phyloP scores from a whole-genome alignment of 352 stramenopile genomes.

The Globisporangium polare region DNA sequence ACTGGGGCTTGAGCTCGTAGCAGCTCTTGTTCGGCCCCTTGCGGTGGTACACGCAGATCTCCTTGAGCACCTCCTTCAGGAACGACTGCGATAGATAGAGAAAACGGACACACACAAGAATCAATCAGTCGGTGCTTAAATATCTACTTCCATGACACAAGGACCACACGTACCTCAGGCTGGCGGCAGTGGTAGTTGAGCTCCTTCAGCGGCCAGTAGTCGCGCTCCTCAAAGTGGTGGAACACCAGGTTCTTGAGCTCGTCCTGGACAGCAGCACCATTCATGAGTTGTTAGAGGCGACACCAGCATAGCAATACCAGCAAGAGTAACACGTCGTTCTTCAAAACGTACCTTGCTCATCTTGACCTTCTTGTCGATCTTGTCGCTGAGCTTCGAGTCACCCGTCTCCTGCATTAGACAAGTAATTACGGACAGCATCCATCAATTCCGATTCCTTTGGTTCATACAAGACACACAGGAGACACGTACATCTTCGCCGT shows the following conservation, averaged over 20 bases:
- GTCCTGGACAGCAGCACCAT: constrained; percentile 35
- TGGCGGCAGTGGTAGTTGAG: constrained; percentile 87
- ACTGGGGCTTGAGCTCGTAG: constrained; percentile 87
- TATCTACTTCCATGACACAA: not conserved
- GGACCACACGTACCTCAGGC: constrained; percentile 51
- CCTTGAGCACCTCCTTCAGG: constrained; percentile 85
- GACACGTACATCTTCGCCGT: constrained; percentile 56
- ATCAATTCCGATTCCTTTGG: constrained; percentile 3
- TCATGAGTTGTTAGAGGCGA: constrained; percentile 1
- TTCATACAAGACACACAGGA: not conserved
- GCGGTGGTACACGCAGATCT: constrained; percentile 87
- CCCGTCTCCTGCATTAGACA: constrained; percentile 31
- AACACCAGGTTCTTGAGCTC: constrained; percentile 87
- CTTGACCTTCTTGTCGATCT: constrained; percentile 86
- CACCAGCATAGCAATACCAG: not conserved
- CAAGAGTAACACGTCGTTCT: not conserved
- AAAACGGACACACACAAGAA: not conserved
- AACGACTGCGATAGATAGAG: constrained; percentile 47
- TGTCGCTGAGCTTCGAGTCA: constrained; percentile 59
- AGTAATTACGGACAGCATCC: not conserved
- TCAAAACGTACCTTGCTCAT: constrained; percentile 72
- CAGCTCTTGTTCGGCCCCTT: constrained; percentile 89
- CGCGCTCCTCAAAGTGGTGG: constrained; percentile 84
- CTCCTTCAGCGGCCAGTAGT: constrained; percentile 87
- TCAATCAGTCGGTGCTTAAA: not conserved